Evolutionary conservation across 108 stramenopile species (phyloP), one percentile per base, ranked within the genome.

Genomic region (Schizochytrium sp.): DNA sequence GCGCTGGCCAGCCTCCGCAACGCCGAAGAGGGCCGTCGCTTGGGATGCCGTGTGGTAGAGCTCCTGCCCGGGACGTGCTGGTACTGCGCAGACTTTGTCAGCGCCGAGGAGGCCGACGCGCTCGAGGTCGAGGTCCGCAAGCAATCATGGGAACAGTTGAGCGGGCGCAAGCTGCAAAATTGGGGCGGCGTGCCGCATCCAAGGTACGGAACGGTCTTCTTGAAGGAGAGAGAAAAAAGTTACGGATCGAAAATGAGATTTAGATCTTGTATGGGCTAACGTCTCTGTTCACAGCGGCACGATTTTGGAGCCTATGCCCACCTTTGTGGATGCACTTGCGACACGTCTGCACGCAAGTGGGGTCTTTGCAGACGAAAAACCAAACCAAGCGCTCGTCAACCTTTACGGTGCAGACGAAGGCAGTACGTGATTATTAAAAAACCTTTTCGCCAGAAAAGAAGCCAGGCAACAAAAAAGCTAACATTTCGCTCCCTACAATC

Each of bases 301-400:
- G 25, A 69, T 69, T 18, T 69, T 69, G 63, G 63, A 69, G 63
- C 14, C 63, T 4, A 69, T 69, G 63, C 63, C 63, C 10, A 14
- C 63, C 10, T 18, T 69, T 69, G 41, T 69, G 25, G 63, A 69
- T 18, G 63, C 63, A 8, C 41, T 69, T 12, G 63, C 63, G 41
- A 23, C 14, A 10, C 63, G 63, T 12, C 41, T 69, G 63, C 63
- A 69, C 41, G 6, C 48, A 18, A 83, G 51, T 16, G 76, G 76
- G 16, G 76, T 53, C 25, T 83, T 83, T 53, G n/a, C 76, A 12
- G 76, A 53, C n/a, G 48, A 53, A 23, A 53, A 83, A 83, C 76
- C 76, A 45, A 53, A 83, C 76, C 76, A 83, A 45, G 76, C 76
- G 76, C 51, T 83, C 45, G 48, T 83, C 43, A 83, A 83, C 2